A percentile compares a stretch with the other conserved stretches of the same genome.
Conservation (phyloP, 2,329 filamentous ascomycete genomes). For the Diaporthe vexans region DNA sequence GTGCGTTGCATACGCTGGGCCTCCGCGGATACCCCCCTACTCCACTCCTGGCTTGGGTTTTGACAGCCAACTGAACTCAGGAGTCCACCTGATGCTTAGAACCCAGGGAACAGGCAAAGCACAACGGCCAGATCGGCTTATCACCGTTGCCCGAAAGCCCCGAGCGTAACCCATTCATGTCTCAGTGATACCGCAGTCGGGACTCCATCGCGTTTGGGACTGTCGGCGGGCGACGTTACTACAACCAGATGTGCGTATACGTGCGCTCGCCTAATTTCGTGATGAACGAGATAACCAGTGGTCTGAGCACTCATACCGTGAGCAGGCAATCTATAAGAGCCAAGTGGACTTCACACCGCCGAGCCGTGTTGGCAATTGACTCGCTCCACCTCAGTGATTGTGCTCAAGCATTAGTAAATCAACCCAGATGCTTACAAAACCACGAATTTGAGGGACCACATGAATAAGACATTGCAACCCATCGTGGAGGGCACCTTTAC, state of each 20-base stretch:
- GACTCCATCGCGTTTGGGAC: background rate
- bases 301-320: conserved; percentile 8
- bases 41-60: background rate
- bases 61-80: background rate
- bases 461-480: background rate
- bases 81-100: background rate
- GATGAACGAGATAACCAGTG: conserved; percentile 2
- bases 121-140: background rate
- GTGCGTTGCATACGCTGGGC: conserved; percentile 16
- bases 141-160: background rate
- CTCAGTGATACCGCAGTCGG: background rate
- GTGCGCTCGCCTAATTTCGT: background rate
- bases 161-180: background rate
- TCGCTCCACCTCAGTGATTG: background rate
- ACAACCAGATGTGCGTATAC: background rate
- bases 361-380: background rate
- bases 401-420: conserved; percentile 12
- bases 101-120: background rate
- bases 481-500: conserved; percentile 4
- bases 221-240: conserved; percentile 4
- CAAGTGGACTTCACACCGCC: background rate
- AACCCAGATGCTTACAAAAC: background rate
- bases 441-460: background rate
- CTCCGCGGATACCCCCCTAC: conserved; percentile 11
- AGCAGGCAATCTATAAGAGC: background rate